Evolutionary conservation across 2,329 filamentous ascomycete species (phyloP), one percentile per base, ranked within the genome.

Genomic region (Fonsecaea multimorphosa): DNA sequence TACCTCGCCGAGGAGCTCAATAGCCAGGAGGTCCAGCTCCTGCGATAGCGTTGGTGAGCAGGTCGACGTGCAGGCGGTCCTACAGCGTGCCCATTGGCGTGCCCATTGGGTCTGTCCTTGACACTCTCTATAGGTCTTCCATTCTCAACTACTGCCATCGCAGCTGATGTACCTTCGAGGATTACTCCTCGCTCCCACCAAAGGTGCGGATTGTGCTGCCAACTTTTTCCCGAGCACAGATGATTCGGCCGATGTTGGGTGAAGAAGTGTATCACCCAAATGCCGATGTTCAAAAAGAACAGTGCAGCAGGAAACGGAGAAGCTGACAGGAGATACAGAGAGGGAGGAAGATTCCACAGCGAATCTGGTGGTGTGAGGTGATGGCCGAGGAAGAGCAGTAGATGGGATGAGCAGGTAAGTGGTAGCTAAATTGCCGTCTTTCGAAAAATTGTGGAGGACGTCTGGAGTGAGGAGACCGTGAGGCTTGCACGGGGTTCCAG

Each of bases 1-100:
- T 80, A 87, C 87, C 87, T 86, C 16, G 86, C 85, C 34, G 84
- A 69, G 19, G 82, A 77, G 74, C 78, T 85, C 68, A 87, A 66
- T 7, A 63, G 46, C 65, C 68, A 72, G 56, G 62, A 63, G 31
- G 68, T 58, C 68, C 70, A 73, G 63, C 68, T 70, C 49, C 57
- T 60, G n/a, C 61, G 64, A 56, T 58, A 64, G 11, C 63, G 57
- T 16, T 59, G 60, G 51, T 38, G 40, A 32, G 55, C 27, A 36
- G 44, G 49, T 49, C 46, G 58, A 19, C 58, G 58, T 32, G 51
- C 22, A 53, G 46, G 58, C 31, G 58, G 46, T 9, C 58, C 46
- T 49, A 60, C 32, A 52, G 46, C 46, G 24, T 60, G 58, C 46
- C 58, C 72, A 68, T 74, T 73, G 11, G 46, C 46, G 24, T 60